Percentiles rank a stretch among this genome's conserved stretches.
Evolutionary conservation across 176 grass and related monocot genomes (phyloP).

Genomic region (Musa troglodytarum): DNA sequence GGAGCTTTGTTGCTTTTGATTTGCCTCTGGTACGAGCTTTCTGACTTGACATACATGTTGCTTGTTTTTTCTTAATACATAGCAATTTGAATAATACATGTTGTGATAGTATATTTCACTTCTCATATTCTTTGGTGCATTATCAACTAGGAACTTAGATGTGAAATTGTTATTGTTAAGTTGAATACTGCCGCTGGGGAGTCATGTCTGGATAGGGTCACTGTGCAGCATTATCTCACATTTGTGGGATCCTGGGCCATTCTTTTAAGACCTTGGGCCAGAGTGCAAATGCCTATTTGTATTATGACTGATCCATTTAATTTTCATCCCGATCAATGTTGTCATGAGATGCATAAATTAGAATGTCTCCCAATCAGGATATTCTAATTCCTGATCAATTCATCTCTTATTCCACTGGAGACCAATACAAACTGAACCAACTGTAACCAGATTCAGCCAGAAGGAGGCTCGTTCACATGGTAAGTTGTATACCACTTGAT

Average conservation of each 20-base stretch:
- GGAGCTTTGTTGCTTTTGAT: slow-evolving; percentile 82
- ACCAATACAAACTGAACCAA: not conserved
- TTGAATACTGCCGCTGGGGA: not conserved
- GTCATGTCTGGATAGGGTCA: not conserved
- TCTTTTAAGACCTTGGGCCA: not conserved
- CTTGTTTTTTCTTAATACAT: not conserved
- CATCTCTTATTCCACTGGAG: no score
- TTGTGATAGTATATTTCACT: not conserved
- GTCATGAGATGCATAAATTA: no score
- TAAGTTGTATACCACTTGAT: no score
- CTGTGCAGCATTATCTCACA: not conserved
- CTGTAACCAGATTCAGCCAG: not conserved
- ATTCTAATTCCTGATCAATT: no score
- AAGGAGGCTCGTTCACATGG: no score
- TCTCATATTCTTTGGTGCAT: not conserved
- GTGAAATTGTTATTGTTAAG: not conserved
- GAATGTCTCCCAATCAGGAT: no score
- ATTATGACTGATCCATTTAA: no score
- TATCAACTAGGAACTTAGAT: not conserved
- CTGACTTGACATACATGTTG: not conserved
- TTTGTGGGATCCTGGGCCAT: not conserved
- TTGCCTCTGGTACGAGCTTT: slow-evolving; percentile 66
- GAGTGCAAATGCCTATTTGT: no score
- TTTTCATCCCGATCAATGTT: no score
- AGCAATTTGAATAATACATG: not conserved